A percentile compares a stretch with the other conserved stretches of the same genome.
phyloP scores from a whole-genome alignment of 2,329 filamentous ascomycete genomes.

The Nigrospora osmanthi region DNA sequence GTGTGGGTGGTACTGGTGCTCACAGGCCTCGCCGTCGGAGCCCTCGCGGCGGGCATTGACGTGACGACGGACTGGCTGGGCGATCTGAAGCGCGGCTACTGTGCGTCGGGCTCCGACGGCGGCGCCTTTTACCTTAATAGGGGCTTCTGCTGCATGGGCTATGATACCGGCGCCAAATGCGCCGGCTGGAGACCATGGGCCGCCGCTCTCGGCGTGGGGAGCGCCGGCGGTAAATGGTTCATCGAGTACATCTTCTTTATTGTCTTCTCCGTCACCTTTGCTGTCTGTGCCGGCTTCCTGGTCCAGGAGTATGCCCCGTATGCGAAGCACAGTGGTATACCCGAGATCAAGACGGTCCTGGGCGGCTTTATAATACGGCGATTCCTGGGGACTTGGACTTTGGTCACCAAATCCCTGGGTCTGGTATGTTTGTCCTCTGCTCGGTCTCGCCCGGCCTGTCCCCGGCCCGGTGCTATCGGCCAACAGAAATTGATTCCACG shows the following conservation, averaged over 20 bases:
- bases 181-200: slow-evolving; percentile 85
- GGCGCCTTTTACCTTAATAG: slow-evolving; percentile 88
- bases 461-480: too few species aligned
- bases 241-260: slow-evolving; percentile 85
- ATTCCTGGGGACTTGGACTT: slow-evolving; percentile 82
- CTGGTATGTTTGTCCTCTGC: slow-evolving; percentile 48
- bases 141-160: slow-evolving; percentile 87
- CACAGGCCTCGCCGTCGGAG: slow-evolving; percentile 76
- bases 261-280: slow-evolving; percentile 76
- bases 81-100: slow-evolving; percentile 86
- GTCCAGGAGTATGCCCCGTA: slow-evolving; percentile 80
- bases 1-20: slow-evolving; percentile 85
- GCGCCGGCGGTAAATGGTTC: slow-evolving; percentile 65
- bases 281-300: slow-evolving; percentile 66
- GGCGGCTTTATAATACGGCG: slow-evolving; percentile 87
- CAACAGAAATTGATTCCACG: slow-evolving; percentile 8
- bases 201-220: slow-evolving; percentile 58
- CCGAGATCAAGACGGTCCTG: slow-evolving; percentile 93
- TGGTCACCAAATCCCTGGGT: slow-evolving; percentile 83
- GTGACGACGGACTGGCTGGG: slow-evolving; percentile 89
- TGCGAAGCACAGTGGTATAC: slow-evolving; percentile 91
- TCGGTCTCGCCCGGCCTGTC: not conserved
- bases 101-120: slow-evolving; percentile 64
- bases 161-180: slow-evolving; percentile 76
- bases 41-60: slow-evolving; percentile 82